Conservation (phyloP, 1,139 yeast species). For the Geotrichum bryndzae region DNA sequence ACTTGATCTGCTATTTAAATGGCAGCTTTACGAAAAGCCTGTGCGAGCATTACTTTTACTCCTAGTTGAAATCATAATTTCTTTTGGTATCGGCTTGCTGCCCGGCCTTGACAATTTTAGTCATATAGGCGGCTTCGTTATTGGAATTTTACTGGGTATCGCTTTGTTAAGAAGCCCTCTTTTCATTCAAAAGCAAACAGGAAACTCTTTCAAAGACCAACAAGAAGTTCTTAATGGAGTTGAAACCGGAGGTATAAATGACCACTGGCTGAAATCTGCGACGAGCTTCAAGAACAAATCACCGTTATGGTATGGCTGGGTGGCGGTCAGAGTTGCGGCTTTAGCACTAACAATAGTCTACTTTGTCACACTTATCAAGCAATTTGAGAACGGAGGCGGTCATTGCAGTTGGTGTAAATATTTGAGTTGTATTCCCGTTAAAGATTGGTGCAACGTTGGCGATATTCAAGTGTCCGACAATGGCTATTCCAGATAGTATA, state of each 20-base stretch:
- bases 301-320: conserved; percentile 49
- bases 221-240: conserved; percentile 4
- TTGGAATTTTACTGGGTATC: conserved; percentile 52
- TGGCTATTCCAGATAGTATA: not conserved
- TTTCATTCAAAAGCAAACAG: conserved; percentile 24
- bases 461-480: conserved; percentile 34
- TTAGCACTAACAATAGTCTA: conserved; percentile 46
- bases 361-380: conserved; percentile 46
- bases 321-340: conserved; percentile 43
- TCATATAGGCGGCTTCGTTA: conserved; percentile 70
- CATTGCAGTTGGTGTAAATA: conserved; percentile 69
- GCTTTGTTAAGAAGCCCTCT: conserved; percentile 56
- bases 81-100: conserved; percentile 59
- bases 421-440: conserved; percentile 63
- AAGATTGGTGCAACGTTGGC: conserved; percentile 68
- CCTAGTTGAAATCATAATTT: conserved; percentile 52
- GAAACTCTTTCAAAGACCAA: conserved; percentile 5
- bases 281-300: conserved; percentile 33
- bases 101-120: conserved; percentile 76
- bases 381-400: conserved; percentile 46
- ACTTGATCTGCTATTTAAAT: conserved; percentile 50
- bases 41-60: conserved; percentile 43
- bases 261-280: conserved; percentile 1
- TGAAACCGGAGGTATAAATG: conserved; percentile 5
- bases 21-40: conserved; percentile 43